Conservation (phyloP, 768 basidiomycete genomes). For the Rhodosporidiobolus sp. region DNA sequence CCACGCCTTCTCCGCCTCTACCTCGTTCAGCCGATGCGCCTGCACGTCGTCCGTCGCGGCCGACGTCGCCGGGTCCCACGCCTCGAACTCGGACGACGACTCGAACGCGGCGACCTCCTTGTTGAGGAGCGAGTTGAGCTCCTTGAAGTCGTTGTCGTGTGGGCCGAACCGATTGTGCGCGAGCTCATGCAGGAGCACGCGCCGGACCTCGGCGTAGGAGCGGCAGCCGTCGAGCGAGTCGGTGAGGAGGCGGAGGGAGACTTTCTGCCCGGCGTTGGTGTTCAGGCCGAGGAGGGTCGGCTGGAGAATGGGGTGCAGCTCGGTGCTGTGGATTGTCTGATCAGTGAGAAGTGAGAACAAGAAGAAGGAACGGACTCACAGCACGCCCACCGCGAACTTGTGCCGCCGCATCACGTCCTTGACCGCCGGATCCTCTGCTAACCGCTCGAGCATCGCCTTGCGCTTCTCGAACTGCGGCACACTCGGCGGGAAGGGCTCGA, state of each 20-base stretch:
- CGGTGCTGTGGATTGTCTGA: slow-evolving; percentile 12
- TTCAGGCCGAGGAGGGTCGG: slow-evolving; percentile 43
- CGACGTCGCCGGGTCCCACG: slow-evolving; percentile 26
- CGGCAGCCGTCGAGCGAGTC: slow-evolving; percentile 36
- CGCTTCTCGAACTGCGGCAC: slow-evolving; percentile 22
- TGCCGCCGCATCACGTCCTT: slow-evolving; percentile 30
- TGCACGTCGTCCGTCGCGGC: background rate
- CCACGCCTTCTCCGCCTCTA: slow-evolving; percentile 18
- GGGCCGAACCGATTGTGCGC: slow-evolving; percentile 32
- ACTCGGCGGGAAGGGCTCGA: slow-evolving; percentile 32
- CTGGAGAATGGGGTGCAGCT: slow-evolving; percentile 30
- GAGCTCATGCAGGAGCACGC: slow-evolving; percentile 42
- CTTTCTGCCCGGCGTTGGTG: slow-evolving; percentile 41
- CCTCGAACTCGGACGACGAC: slow-evolving; percentile 12
- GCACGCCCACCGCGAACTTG: slow-evolving; percentile 13
- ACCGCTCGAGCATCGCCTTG: slow-evolving; percentile 28
- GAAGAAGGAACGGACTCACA: too few relatives aligned
- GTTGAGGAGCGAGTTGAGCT: slow-evolving; percentile 41
- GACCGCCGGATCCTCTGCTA: slow-evolving; percentile 24
- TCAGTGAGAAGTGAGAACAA: background rate
- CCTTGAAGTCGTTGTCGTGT: slow-evolving; percentile 39
- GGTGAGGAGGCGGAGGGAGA: slow-evolving; percentile 39
- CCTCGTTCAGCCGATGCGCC: slow-evolving; percentile 18
- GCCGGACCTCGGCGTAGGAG: slow-evolving; percentile 35
- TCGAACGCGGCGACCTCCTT: slow-evolving; percentile 39